Evolutionary conservation across 139 green algal genomes (phyloP), one percentile per base, ranked within the genome.

Genomic region (Coccomyxa sp.): DNA sequence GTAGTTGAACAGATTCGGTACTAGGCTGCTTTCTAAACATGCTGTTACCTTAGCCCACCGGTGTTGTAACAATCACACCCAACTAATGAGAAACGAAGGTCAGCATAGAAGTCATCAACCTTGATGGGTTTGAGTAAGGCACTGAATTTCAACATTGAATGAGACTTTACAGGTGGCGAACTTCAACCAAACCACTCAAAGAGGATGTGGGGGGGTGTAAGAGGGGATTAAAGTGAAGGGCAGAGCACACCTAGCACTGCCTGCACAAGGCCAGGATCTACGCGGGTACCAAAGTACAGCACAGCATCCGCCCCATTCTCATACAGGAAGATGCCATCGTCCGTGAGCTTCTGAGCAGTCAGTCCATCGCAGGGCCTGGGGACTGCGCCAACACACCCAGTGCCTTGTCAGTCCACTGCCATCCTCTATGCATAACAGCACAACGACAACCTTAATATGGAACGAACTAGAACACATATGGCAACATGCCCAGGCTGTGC

Each of bases 271-370:
- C 83, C 79, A 14, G 86, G 51, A 13, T 84, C 74, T 51, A 85
- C 90, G 0, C 79, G 58, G 25, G 59, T 77, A 30, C 83, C 90
- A 66, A 92, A 82, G 51, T 86, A 86, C 25, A 94, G 68, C 66
- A 87, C 82, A 13, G 87, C 88, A 51, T 94, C 88, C 9, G 82
- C 79, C 76, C 95, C 95, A 76, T 97, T 97, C 87, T 97, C 94
- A 77, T 96, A 84, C 76, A 98, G 86, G 88, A 91, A 97, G 28
- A 98, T 78, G 21, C 95, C 92, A 4, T 92, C 88, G 0, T 83
- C 38, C 30, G 94, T 86, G 15, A 98, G 85, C 79, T 88, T 81
- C 85, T 94, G 91, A 28, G 86, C 88, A 45, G 85, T 87, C 38
- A 92, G 79, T 31, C 74, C 21, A 32, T 16, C 18, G 30, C 45